Percentiles rank a stretch among this genome's conserved stretches.
Conservation (phyloP, 2,329 filamentous ascomycete species). For the Hypoxylon sp. region DNA sequence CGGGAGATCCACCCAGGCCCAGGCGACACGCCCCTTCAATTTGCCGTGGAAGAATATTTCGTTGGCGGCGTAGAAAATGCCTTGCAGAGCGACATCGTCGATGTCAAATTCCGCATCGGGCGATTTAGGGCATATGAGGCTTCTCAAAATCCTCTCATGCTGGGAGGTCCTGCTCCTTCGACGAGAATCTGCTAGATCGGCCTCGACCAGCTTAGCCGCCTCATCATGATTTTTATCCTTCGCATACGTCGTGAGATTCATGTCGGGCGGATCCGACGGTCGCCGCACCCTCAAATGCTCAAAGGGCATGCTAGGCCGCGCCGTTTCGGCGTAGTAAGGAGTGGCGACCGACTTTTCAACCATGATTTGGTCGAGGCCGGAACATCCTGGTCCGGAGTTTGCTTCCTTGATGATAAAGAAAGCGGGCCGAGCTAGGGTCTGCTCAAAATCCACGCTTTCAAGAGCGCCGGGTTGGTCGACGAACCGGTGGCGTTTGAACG, state of each 20-base stretch:
- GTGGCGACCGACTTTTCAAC: conserved; percentile 41
- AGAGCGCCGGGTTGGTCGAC: conserved; percentile 38
- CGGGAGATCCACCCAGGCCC: conserved; percentile 73
- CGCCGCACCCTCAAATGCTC: conserved; percentile 37
- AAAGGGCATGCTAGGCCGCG: conserved; percentile 26
- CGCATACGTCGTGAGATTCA: conserved; percentile 55
- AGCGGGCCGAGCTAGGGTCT: conserved; percentile 42
- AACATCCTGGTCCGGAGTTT: conserved; percentile 39
- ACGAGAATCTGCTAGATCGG: conserved; percentile 61
- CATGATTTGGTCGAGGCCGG: conserved; percentile 49
- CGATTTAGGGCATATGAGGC: conserved; percentile 67
- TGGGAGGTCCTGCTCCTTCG: conserved; percentile 64
- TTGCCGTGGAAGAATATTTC: conserved; percentile 72
- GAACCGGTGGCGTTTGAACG: conserved; percentile 49
- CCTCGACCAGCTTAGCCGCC: conserved; percentile 64
- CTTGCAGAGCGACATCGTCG: conserved; percentile 68
- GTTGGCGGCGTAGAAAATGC: conserved; percentile 72
- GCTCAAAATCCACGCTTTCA: conserved; percentile 36
- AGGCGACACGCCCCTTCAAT: conserved; percentile 69
- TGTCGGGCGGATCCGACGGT: conserved; percentile 30
- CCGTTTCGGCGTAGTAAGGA: conserved; percentile 30
- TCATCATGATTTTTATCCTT: conserved; percentile 63
- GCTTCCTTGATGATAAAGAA: conserved; percentile 55
- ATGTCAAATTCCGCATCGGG: conserved; percentile 64
- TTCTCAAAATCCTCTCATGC: conserved; percentile 69